A percentile compares a stretch with the other conserved stretches of the same genome.
phyloP scores from a whole-genome alignment of 1,284 basidiomycete genomes.

The Marasmius sp. region DNA sequence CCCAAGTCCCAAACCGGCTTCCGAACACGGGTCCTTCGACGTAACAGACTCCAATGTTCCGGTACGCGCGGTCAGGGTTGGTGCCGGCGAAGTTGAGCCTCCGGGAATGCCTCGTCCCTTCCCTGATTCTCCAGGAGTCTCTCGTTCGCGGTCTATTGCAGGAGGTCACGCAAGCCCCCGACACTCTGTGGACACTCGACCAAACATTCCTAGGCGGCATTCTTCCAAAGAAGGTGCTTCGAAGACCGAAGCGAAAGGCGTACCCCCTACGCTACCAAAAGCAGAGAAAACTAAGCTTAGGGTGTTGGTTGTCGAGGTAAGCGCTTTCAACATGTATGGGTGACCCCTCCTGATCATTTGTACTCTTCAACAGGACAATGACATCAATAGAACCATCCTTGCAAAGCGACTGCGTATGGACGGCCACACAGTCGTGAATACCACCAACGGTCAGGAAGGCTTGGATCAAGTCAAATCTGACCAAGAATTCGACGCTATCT shows the following conservation, averaged over 20 bases:
- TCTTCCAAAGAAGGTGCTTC: background rate
- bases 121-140: no score
- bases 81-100: constrained; percentile 33
- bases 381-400: constrained; percentile 76
- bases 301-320: constrained; percentile 73
- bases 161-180: background rate
- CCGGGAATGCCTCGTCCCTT: background rate
- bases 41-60: constrained; percentile 36
- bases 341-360: background rate
- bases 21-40: constrained; percentile 27
- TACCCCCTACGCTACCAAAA: constrained; percentile 7
- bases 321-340: background rate
- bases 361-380: constrained; percentile 55
- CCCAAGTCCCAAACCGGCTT: background rate
- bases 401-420: constrained; percentile 68
- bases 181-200: background rate
- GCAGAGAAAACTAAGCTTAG: constrained; percentile 38
- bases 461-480: constrained; percentile 63
- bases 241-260: background rate
- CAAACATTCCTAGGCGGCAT: background rate
- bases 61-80: constrained; percentile 42
- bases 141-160: background rate
- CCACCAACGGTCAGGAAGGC: constrained; percentile 79
- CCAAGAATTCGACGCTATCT: constrained; percentile 68
- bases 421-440: constrained; percentile 67